Evolutionary conservation across 1,139 yeast genomes (phyloP).

Genomic region (Candida neerlandica): DNA sequence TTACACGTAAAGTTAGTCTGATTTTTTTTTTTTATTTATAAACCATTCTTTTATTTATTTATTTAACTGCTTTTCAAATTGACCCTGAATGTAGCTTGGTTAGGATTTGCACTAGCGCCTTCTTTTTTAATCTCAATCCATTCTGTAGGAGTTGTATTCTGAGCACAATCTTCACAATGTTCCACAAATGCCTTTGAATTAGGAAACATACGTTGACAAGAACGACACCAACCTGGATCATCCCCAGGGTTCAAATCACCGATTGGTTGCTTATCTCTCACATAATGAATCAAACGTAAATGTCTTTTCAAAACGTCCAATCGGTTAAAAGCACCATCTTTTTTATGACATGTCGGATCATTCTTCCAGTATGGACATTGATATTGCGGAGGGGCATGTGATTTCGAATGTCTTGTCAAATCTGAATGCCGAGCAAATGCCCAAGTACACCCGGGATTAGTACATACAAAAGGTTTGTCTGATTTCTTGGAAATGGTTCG

Average conservation of each 20-base stretch:
- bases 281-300: slow-evolving; percentile 64
- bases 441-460: slow-evolving; percentile 61
- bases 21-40: not conserved
- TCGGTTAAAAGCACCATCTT: slow-evolving; percentile 71
- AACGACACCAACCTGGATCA: slow-evolving; percentile 67
- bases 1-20: not conserved
- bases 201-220: slow-evolving; percentile 61
- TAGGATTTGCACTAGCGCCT: not conserved
- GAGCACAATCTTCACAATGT: slow-evolving; percentile 69
- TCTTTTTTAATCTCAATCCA: slow-evolving; percentile 22
- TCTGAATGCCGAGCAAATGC: slow-evolving; percentile 69
- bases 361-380: slow-evolving; percentile 72
- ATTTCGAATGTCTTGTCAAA: slow-evolving; percentile 62
- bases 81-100: slow-evolving; percentile 14
- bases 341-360: slow-evolving; percentile 70
- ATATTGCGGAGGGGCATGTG: slow-evolving; percentile 64
- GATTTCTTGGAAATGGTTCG: not conserved
- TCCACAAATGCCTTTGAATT: slow-evolving; percentile 61
- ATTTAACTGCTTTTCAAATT: slow-evolving; percentile 7
- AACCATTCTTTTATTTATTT: not conserved
- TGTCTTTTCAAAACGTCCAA: slow-evolving; percentile 73
- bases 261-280: slow-evolving; percentile 44
- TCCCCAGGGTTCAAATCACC: slow-evolving; percentile 23
- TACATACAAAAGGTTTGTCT: slow-evolving; percentile 45
- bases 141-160: slow-evolving; percentile 28